Percentiles rank a stretch among this genome's conserved stretches.
Conservation (phyloP, 441 rosid genomes). For the Gossypium schwendimanii region DNA sequence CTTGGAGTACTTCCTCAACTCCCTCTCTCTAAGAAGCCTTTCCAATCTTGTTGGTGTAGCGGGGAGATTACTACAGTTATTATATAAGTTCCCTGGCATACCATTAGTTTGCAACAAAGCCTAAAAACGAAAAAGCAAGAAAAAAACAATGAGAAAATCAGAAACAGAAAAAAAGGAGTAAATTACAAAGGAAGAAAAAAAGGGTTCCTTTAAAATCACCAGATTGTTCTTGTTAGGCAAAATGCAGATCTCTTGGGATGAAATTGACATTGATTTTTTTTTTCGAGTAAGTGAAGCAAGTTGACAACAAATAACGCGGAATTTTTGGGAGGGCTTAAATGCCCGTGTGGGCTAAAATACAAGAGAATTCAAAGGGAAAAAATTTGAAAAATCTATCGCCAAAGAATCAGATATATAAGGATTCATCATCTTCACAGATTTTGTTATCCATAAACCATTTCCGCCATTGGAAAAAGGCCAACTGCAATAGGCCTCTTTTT, state of each 20-base stretch:
- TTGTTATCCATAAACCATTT: too few relatives aligned
- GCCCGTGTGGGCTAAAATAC: too few relatives aligned
- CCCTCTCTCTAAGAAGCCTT: constrained; percentile 49
- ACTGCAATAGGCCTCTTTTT: too few relatives aligned
- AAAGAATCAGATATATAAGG: too few relatives aligned
- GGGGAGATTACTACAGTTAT: constrained; percentile 29
- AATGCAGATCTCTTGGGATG: constrained; percentile 17
- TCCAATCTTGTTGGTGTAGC: constrained; percentile 33
- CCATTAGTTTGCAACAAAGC: constrained; percentile 20
- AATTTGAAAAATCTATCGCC: too few relatives aligned
- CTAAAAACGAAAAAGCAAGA: constrained; percentile 13
- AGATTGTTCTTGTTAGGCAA: background rate
- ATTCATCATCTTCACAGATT: too few relatives aligned
- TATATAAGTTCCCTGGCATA: constrained; percentile 39
- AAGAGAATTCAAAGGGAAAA: too few relatives aligned
- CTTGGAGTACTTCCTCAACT: constrained; percentile 36
- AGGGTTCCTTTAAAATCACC: background rate
- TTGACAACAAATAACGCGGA: too few relatives aligned
- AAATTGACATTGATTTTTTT: background rate
- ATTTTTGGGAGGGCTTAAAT: too few relatives aligned
- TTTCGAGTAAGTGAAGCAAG: too few relatives aligned
- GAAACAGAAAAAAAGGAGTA: background rate
- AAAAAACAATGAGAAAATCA: background rate
- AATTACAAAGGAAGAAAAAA: background rate
- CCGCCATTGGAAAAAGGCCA: too few relatives aligned